Base-by-base conservation (phyloP, 176 grass and related monocot species). In the Oryza glaberrima region DNA sequence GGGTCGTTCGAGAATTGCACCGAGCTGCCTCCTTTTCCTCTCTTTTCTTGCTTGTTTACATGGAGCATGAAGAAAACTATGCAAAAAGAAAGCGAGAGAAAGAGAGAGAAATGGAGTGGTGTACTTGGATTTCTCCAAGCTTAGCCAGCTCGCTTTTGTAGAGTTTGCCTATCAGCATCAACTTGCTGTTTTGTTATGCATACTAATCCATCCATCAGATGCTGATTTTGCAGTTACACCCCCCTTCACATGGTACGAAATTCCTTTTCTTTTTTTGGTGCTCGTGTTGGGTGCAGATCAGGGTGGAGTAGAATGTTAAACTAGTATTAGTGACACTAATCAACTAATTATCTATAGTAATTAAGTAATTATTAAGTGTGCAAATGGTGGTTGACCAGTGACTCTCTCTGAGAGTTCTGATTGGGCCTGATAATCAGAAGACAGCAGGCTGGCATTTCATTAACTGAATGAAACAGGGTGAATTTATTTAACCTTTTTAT, bases 321-420 rank as follows among this genome's bases (percentile, higher is more conserved):
- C 19, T 41, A 41, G 40, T 20, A 9, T 60, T 60, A 60, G 16
- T 54, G 9, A 19, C 1, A 20, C 0, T 60, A 60, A 60, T n/a
- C 19, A 20, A n/a, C 2, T 48, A 48, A 48, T 48, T 48, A 48
- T 48, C 51, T 54, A 17, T 54, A 54, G 46, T 52, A 3, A 52
- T 17, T 9, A 32, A 38, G 19, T 61, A 19, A 7, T 41, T 41
- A 72, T 82, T 23, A 60, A 70, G 13, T 28, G 47, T n/a, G 51
- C 23, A 73, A 13, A 65, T 22, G 69, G 80, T 65, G 14, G 80
- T 64, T 82, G 81, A 73, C 81, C 19, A 35, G 10, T 65, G 69
- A 46, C 40, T 51, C 11, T 6, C 14, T n/a, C 22, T 1, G 51
- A 4, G 34, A 26, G n/a, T 41, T 61, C 12, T 66, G 46, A 44